Evolutionary conservation across 2,329 filamentous ascomycete genomes (phyloP).

Genomic region (Xylariaceae sp.): DNA sequence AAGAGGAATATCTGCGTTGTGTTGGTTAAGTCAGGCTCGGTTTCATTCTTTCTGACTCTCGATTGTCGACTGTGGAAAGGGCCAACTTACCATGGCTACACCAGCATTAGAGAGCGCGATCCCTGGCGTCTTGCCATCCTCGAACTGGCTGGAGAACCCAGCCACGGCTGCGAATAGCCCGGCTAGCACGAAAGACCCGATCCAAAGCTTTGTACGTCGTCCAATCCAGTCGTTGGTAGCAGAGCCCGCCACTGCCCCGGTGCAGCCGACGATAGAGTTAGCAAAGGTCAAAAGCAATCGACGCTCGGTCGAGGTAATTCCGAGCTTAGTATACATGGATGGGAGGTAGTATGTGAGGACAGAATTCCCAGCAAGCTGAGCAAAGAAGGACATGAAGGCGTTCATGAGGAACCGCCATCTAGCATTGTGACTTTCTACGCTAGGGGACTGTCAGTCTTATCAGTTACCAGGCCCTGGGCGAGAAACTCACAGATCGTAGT

Average conservation of each 20-base stretch:
- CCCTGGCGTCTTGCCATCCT: slow-evolving; percentile 5
- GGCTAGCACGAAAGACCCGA: slow-evolving; percentile 10
- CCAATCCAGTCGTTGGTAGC: slow-evolving; percentile 28
- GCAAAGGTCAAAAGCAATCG: slow-evolving; percentile 7
- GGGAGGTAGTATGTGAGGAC: slow-evolving; percentile 12
- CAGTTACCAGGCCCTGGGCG: too few relatives aligned
- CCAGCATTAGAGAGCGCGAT: slow-evolving; percentile 8
- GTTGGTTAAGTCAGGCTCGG: not conserved
- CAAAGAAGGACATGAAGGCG: slow-evolving; percentile 6
- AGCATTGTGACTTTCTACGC: slow-evolving; percentile 15
- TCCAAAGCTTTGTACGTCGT: slow-evolving; percentile 16
- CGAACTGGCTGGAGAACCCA: slow-evolving; percentile 19
- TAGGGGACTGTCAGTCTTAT: not conserved
- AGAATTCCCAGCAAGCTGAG: slow-evolving; percentile 5
- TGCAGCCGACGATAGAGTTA: slow-evolving; percentile 6
- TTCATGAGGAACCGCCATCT: slow-evolving; percentile 18
- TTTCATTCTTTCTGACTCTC: not conserved
- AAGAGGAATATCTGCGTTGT: slow-evolving; percentile 10
- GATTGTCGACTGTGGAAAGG: not conserved
- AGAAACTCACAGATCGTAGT: slow-evolving; percentile 17
- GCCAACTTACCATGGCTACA: slow-evolving; percentile 18
- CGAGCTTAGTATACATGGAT: slow-evolving; percentile 11
- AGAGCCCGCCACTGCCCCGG: slow-evolving; percentile 22
- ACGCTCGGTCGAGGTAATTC: slow-evolving; percentile 11
- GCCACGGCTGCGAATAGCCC: slow-evolving; percentile 11